Base-by-base conservation (phyloP, 2,329 filamentous ascomycete genomes). In the Xylaria sp. region DNA sequence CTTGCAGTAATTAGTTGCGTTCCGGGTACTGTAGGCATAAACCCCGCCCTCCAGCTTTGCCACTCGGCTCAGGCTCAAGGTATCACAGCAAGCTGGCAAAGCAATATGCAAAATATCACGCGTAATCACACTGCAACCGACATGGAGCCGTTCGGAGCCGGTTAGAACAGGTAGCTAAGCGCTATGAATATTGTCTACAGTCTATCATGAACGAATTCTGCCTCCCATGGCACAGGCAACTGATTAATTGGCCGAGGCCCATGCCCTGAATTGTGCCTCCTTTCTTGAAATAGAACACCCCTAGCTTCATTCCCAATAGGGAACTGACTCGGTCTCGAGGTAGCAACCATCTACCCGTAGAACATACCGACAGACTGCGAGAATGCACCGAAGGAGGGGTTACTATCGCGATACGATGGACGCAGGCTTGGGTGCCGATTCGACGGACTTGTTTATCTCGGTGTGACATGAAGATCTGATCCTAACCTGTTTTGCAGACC, bases 351-450 rank as follows among this genome's bases (percentile, higher is more conserved):
- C 57, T 63, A 59, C 61, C 54, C 34, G 31, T 52, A 23, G 61
- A 28, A 41, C 44, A 76, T 74, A 69, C 76, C 75, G 74, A 75
- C 65, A 71, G 70, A 75, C 55, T 66, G 70, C 76, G 76, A 77
- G 73, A 76, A 75, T 76, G 67, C 69, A 61, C 75, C 76, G 76
- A 77, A 52, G 70, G 75, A 57, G 74, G 75, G 65, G 54, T 57
- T 58, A 31, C 46, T 23, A 55, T 63, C 62, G 31, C 37, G 39
- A 63, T 48, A 23, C n/a, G 25, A 34, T 44, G 48, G 15, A 41
- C n/a, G 50, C 44, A 31, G 25, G 18, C 25, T 46, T 25, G 28
- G 54, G 51, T 65, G 54, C 65, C 46, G 66, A 66, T 67, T 72
- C 55, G 65, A 72, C 28, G 54, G 64, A 51, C 18, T 23, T n/a